Base-by-base conservation (phyloP, 2,329 filamentous ascomycete species). In the Cercospora sp. region DNA sequence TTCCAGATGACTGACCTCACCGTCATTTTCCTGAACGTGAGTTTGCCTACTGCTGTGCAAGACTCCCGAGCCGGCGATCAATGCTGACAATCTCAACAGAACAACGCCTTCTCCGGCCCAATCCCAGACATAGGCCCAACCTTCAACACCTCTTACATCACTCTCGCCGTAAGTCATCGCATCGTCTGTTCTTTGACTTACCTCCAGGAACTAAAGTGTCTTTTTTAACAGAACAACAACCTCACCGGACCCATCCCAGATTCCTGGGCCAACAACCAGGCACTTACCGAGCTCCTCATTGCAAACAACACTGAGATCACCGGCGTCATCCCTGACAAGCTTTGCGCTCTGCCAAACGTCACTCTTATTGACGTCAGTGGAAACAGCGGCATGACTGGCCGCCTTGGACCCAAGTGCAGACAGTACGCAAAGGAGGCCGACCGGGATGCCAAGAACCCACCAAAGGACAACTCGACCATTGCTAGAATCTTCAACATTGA, bases 171-270 rank as follows among this genome's bases (percentile, higher is more conserved):
- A 31, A 57, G 53, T 30, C 26, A 8, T 57, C 12, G 13, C 36
- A n/a, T n/a, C 16, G 36, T n/a, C 16, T n/a, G 5, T 40, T 16
- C 23, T 30, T 16, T 16, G 6, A 4, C 20, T 13, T 2, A 3
- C 51, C 10, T 13, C 13, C 31, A 13, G 18, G 28, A 8, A 6
- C 13, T 48, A 23, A 31, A 13, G 30, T 10, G 10, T 28, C 51
- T 28, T 5, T 28, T 33, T 26, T 9, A 7, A 20, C 7, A 64
- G 61, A 57, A 71, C 55, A 71, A 71, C 62, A 42, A 65, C 1
- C 67, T 71, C 67, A 57, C 61, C n/a, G 69, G 69, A 20, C 51
- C 61, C 1, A 63, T 71, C 20, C 69, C 69, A n/a, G 61, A 65
- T 20, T 33, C 57, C 36, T 42, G 61, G 13, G 62, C 62, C 48